A percentile compares a stretch with the other conserved stretches of the same genome.
Evolutionary conservation across 345 rosid species (phyloP).

Genomic region (Citrus inodora): DNA sequence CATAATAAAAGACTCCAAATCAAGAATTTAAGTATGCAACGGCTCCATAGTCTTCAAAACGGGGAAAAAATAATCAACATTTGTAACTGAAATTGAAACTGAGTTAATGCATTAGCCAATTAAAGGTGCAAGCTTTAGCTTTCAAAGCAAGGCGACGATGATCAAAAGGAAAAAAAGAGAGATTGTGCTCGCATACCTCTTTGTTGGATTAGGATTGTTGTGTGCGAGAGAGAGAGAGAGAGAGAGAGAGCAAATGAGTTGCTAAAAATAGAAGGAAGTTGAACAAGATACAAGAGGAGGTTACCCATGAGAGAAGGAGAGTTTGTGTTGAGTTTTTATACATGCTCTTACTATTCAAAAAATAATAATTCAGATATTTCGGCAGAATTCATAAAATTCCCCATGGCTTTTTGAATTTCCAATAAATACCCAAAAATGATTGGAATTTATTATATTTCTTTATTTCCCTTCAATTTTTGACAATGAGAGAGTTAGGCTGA

Average conservation of each 20-base stretch:
- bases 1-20: slow-evolving; percentile 11
- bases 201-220: background rate
- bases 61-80: slow-evolving; percentile 4
- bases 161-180: background rate
- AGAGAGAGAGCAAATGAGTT: slow-evolving; percentile 1
- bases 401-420: background rate
- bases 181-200: slow-evolving; percentile 7
- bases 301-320: slow-evolving; percentile 25
- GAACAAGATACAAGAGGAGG: slow-evolving; percentile 18
- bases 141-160: background rate
- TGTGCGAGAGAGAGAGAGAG: background rate
- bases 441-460: background rate
- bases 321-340: background rate
- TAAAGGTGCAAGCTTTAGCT: background rate
- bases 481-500: background rate
- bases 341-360: too few species aligned
- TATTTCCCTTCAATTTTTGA: background rate
- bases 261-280: slow-evolving; percentile 34
- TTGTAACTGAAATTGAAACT: slow-evolving; percentile 10
- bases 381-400: background rate
- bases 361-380: background rate
- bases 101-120: slow-evolving; percentile 8
- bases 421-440: background rate
- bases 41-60: slow-evolving; percentile 10
- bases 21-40: slow-evolving; percentile 11